phyloP scores from a whole-genome alignment of 352 stramenopile species.

The Pythium aphanidermatum region DNA sequence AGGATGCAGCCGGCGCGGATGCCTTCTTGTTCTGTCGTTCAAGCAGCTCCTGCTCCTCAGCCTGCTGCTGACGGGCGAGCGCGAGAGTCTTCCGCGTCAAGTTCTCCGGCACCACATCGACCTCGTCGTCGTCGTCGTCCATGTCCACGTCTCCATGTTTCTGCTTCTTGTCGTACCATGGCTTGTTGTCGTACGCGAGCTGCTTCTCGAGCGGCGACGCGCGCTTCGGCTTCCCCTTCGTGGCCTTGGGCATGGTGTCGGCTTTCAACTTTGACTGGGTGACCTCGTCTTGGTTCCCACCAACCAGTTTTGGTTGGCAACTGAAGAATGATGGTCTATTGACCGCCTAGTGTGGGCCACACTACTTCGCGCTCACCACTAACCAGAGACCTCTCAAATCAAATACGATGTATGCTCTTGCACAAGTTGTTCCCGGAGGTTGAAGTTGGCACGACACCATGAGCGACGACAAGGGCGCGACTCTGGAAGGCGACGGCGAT shows the following conservation, averaged over 20 bases:
- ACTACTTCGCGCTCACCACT: not conserved
- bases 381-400: no score
- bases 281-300: constrained; percentile 17
- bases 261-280: constrained; percentile 8
- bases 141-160: constrained; percentile 31
- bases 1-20: constrained; percentile 2
- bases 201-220: constrained; percentile 84
- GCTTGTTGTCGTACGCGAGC: constrained; percentile 80
- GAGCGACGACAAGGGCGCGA: constrained; percentile 28
- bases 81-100: constrained; percentile 76
- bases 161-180: constrained; percentile 70
- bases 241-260: constrained; percentile 57
- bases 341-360: constrained; percentile 10
- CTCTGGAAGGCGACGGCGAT: constrained; percentile 1
- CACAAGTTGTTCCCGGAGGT: no score
- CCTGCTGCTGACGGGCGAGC: constrained; percentile 72
- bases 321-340: constrained; percentile 12
- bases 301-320: constrained; percentile 9
- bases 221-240: constrained; percentile 76
- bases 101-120: constrained; percentile 68
- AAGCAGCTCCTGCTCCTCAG: constrained; percentile 54
- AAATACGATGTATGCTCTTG: no score
- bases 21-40: constrained; percentile 31
- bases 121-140: constrained; percentile 62
- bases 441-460: no score